phyloP scores from a whole-genome alignment of 345 rosid species.

The Populus alba region DNA sequence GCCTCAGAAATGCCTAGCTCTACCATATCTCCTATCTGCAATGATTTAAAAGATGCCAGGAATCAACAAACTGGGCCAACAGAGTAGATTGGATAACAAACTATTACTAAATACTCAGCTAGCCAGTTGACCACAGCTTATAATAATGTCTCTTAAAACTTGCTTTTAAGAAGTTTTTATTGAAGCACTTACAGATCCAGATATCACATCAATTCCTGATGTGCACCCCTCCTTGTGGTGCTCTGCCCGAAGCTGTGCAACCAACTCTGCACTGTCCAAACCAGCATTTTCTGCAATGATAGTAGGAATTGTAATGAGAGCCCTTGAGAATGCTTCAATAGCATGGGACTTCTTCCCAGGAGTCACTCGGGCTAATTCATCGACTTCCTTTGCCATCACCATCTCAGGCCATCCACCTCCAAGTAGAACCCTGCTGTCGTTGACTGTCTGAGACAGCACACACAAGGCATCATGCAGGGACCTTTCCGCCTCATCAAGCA shows the following conservation, averaged over 20 bases:
- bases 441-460: constrained; percentile 92
- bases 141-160: background rate
- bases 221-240: constrained; percentile 77
- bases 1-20: constrained; percentile 84
- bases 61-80: background rate
- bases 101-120: no score
- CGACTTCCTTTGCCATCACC: constrained; percentile 97
- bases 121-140: no score
- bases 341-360: constrained; percentile 98
- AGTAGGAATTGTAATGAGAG: constrained; percentile 81
- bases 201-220: constrained; percentile 84
- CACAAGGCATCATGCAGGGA: constrained; percentile 96
- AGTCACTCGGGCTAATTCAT: constrained; percentile 86
- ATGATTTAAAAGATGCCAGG: background rate
- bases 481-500: constrained; percentile 97
- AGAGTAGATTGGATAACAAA: background rate
- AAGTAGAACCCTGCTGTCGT: constrained; percentile 80
- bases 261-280: constrained; percentile 91
- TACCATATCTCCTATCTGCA: constrained; percentile 87
- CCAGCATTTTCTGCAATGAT: constrained; percentile 97
- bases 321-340: constrained; percentile 87
- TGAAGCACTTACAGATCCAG: constrained; percentile 74
- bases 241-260: constrained; percentile 96
- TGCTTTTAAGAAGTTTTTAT: background rate
- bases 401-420: constrained; percentile 99